These are phyloP conservation scores for Neurospora sp. DNA, from an alignment of 2,329 filamentous ascomycete genomes.

Conservation along the genomic window DNA sequence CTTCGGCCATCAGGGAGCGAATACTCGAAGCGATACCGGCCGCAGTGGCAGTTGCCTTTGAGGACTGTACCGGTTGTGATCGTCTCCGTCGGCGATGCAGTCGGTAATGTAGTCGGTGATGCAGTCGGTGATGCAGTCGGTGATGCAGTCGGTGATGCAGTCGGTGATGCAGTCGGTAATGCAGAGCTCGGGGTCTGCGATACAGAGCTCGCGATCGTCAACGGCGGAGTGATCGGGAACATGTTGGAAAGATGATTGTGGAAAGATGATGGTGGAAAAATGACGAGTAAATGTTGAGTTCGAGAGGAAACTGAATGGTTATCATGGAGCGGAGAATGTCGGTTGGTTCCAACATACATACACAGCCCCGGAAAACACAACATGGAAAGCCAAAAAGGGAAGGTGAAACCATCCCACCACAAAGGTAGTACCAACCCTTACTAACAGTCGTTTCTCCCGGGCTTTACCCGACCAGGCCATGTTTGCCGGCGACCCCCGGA, in stretches of 20 bases:
- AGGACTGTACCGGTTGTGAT: background rate
- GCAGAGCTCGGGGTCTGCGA: too few species aligned
- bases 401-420: background rate
- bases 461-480: background rate
- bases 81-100: background rate
- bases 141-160: background rate
- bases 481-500: background rate
- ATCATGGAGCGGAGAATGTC: background rate
- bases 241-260: background rate
- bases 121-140: background rate
- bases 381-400: background rate
- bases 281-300: background rate
- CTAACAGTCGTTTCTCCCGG: background rate
- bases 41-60: slow-evolving; percentile 24
- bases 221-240: background rate
- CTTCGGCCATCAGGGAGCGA: slow-evolving; percentile 1
- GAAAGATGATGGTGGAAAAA: background rate
- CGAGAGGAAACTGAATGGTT: background rate
- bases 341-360: background rate
- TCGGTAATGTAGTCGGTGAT: background rate
- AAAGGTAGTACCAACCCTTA: background rate
- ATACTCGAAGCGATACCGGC: slow-evolving; percentile 19
- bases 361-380: background rate
- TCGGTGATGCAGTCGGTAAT: background rate
- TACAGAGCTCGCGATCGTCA: background rate